Base-by-base conservation (phyloP, 1,284 basidiomycete genomes). In the Fomitiporia mediterranea region DNA sequence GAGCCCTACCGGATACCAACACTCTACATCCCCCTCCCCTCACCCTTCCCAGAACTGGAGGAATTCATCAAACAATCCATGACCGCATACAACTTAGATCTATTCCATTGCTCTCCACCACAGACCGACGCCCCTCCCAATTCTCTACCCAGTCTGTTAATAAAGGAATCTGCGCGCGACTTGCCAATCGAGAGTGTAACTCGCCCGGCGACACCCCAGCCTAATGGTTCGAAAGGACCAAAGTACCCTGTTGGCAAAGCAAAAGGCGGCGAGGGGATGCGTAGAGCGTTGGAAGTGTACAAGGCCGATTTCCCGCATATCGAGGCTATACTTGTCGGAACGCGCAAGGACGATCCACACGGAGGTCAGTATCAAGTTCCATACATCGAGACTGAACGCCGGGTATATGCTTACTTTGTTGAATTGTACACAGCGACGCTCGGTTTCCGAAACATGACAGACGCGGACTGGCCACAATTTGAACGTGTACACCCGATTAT, bases 401-500 rank as follows among this genome's bases (percentile, higher is more conserved):
- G 9, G 3, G 1, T 46, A 15, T 19, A 39, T 51, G 17, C 13
- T 48, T n/a, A 17, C n/a, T 19, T 59, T 52, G 17, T 34, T 55
- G 23, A 13, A 51, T 32, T 2, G 13, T 32, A 6, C 60, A 50
- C 60, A 89, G 87, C 80, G 6, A 83, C 74, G 30, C 79, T 96
- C 43, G 78, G 82, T 0, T 80, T 83, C 61, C 79, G 84, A 47
- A 88, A 87, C 61, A 86, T 82, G 63, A 96, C 93, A 4, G 94
- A 98, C 70, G 72, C 80, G 0, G 88, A 80, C 52, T 99, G 96
- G 96, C 95, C 96, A 3, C 68, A 72, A 2, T 92, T 96, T 58
- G 87, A 95, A 66, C 84, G 96, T 19, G 84, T 99, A 27, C 96
- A 99, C 68, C 96, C 97, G 0, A 91, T 99, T 64, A 89, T 99